These are phyloP conservation scores for Carex littledalei DNA, from an alignment of 176 grass and related monocot genomes.

Conservation along the genomic window DNA sequence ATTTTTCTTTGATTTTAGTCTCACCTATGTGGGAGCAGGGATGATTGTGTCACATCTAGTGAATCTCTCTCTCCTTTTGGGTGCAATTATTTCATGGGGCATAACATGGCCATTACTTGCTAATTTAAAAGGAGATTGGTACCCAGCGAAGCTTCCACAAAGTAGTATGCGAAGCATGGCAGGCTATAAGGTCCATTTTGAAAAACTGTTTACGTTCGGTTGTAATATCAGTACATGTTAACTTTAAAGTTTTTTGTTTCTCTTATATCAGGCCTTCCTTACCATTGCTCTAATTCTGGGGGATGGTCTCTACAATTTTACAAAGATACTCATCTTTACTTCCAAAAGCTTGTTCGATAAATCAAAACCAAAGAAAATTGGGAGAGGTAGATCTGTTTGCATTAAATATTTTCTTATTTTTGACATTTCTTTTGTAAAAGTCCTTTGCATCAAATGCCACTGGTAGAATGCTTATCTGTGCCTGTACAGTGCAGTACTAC, in stretches of 20 bases:
- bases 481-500: neutral
- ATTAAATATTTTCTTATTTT: neutral
- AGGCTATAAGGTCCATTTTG: conserved; percentile 72
- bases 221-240: neutral
- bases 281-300: conserved; percentile 85
- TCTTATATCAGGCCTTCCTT: conserved; percentile 59
- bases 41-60: conserved; percentile 98
- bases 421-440: neutral
- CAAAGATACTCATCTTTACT: conserved; percentile 60
- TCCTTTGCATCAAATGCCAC: neutral
- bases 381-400: conserved; percentile 40
- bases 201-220: no score
- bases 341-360: conserved; percentile 48
- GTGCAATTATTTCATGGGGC: conserved; percentile 88
- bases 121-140: conserved; percentile 84
- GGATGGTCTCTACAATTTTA: conserved; percentile 93
- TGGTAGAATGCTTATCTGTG: neutral
- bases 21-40: conserved; percentile 91
- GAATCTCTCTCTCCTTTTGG: conserved; percentile 74
- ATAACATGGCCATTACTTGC: conserved; percentile 90
- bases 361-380: conserved; percentile 34
- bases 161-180: conserved; percentile 77
- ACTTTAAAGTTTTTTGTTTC: neutral
- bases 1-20: conserved; percentile 97
- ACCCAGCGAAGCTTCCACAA: conserved; percentile 31